Base-by-base conservation (phyloP, 1,284 basidiomycete species). In the Irpex rosettiformis region DNA sequence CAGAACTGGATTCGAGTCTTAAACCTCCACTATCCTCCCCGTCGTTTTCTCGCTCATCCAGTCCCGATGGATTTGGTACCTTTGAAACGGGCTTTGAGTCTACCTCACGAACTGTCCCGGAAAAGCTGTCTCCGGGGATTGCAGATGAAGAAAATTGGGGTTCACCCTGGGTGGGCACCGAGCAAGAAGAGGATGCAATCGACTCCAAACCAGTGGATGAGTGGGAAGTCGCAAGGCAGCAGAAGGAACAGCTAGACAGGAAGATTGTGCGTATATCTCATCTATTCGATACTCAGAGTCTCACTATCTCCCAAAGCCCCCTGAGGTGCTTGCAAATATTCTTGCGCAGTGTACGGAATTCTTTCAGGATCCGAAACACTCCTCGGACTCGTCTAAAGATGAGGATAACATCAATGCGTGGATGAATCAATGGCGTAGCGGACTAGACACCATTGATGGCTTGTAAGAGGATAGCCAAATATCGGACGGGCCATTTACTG, bases 201-300 rank as follows among this genome's bases (percentile, higher is more conserved):
- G 61, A 63, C n/a, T 11, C 52, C 2, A 68, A 61, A 4, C 62
- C 63, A 1, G 65, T 72, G 4, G 87, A 90, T 65, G 85, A 87
- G 70, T 90, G 89, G 88, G 85, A 86, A 63, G 66, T 71, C n/a
- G 86, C 88, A 3, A 79, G 75, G 61, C 75, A 74, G 65, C 74
- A 79, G 62, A 86, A 87, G 65, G 80, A 80, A 61, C 79, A 76
- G 61, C 76, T 82, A 65, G 82, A 89, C 67, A 77, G 76, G 52
- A 76, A 79, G 68, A 82, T 89, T 68, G 89, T 89, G 71, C 71
- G 85, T 79, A 48, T 57, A 59, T 54, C 59, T 55, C 58, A 55
- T 58, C 27, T 58, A 29, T 11, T 16, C 37, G 25, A n/a, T 16
- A 30, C 52, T 58, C 59, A 58, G 22, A 28, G 51, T 45, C 18